A percentile compares a stretch with the other conserved stretches of the same genome.
These are phyloP conservation scores for Apiospora kogelbergensis DNA, from an alignment of 2,329 filamentous ascomycete species.

Conservation along the genomic window DNA sequence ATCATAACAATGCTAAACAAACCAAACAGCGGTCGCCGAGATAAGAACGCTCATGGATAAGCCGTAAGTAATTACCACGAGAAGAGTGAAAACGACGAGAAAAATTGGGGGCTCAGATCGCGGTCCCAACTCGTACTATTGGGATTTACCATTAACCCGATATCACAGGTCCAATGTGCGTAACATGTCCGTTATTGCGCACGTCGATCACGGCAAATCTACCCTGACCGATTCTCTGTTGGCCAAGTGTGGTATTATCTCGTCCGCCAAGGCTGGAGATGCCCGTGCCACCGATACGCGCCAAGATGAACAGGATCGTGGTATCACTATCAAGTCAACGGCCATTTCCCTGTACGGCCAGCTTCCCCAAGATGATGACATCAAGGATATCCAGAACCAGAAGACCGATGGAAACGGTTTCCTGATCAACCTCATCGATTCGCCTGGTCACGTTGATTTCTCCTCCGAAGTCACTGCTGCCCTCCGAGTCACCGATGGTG, in stretches of 20 bases:
- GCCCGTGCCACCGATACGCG: constrained; percentile 96
- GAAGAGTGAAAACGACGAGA: background rate
- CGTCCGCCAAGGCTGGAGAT: constrained; percentile 94
- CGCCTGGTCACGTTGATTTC: constrained; percentile 99
- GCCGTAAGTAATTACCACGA: background rate
- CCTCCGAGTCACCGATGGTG: constrained; percentile 99
- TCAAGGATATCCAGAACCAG: constrained; percentile 91
- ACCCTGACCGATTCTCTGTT: constrained; percentile 99
- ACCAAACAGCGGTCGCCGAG: constrained; percentile 86
- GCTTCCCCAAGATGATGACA: constrained; percentile 77
- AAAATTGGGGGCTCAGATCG: background rate
- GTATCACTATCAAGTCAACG: constrained; percentile 99
- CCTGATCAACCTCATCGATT: constrained; percentile 99
- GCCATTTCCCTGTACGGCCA: constrained; percentile 97
- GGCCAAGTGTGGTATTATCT: constrained; percentile 99
- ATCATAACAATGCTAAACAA: constrained; percentile 51
- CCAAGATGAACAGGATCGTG: constrained; percentile 97
- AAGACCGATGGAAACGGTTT: constrained; percentile 92
- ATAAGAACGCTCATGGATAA: constrained; percentile 50
- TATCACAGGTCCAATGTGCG: constrained; percentile 4
- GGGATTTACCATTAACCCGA: background rate
- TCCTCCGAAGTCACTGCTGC: constrained; percentile 99
- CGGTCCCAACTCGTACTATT: background rate
- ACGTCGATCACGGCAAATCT: constrained; percentile 99
- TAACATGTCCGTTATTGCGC: constrained; percentile 50